These are phyloP conservation scores for Cymbopogon citratus DNA, from an alignment of 176 grass and related monocot genomes.

Conservation along the genomic window DNA sequence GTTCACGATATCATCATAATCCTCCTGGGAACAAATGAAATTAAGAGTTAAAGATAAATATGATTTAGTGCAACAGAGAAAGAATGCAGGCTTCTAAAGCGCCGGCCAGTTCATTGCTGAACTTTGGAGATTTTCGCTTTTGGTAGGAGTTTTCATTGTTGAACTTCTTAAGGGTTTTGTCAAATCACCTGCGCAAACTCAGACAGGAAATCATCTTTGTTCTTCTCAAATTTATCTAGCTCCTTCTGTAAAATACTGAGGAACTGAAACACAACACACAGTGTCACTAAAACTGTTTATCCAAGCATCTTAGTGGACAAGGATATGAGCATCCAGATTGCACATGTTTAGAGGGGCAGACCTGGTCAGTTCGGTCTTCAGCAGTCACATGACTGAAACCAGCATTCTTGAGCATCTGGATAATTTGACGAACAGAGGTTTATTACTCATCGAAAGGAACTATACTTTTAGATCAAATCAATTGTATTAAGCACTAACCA, in stretches of 20 bases:
- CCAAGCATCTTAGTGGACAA: not conserved
- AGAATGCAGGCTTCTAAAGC: not conserved
- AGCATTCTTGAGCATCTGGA: constrained; percentile 74
- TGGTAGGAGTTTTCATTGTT: not conserved
- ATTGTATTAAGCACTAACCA: not conserved
- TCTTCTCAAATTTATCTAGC: constrained; percentile 66
- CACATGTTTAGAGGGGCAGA: not conserved
- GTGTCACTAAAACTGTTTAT: not conserved
- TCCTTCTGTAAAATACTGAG: constrained; percentile 63
- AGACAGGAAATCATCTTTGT: constrained; percentile 63
- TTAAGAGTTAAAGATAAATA: not conserved
- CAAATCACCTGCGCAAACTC: constrained; percentile 74
- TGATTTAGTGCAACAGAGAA: not conserved
- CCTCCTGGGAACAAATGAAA: constrained; percentile 42
- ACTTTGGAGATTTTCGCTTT: not conserved
- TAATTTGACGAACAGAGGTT: not conserved
- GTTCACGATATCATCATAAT: constrained; percentile 77
- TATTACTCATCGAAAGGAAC: not conserved
- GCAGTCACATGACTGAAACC: constrained; percentile 74
- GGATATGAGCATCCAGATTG: not conserved
- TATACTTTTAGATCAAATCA: not conserved
- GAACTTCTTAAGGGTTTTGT: not conserved
- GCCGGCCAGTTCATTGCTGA: not conserved
- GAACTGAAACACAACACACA: constrained; percentile 52
- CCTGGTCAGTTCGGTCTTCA: constrained; percentile 87